Conservation (phyloP, 495 filamentous ascomycete genomes). For the Penicillium ucsense region DNA sequence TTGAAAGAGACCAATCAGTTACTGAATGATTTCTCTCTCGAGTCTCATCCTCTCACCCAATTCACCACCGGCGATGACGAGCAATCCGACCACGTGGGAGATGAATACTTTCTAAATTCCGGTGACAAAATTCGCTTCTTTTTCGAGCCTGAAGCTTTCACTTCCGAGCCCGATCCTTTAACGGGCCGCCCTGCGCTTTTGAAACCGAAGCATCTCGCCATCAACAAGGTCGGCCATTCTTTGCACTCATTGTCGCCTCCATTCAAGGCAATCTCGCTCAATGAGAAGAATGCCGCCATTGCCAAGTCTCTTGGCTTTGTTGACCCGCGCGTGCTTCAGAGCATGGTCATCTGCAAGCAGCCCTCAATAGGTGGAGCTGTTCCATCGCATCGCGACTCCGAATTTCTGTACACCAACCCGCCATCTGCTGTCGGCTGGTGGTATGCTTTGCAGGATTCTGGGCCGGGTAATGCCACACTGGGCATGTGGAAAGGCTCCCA, state of each 20-base stretch:
- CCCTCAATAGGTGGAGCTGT: slow-evolving; percentile 89
- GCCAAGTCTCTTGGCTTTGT: slow-evolving; percentile 61
- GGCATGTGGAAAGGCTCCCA: slow-evolving; percentile 78
- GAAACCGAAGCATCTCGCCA: slow-evolving; percentile 69
- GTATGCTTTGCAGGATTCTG: slow-evolving; percentile 92
- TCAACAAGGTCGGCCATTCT: slow-evolving; percentile 96
- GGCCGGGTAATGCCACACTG: slow-evolving; percentile 74
- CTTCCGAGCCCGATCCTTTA: slow-evolving; percentile 26
- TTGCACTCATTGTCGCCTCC: slow-evolving; percentile 66
- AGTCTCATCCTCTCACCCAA: slow-evolving; percentile 79
- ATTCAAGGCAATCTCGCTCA: slow-evolving; percentile 55
- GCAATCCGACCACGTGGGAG: slow-evolving; percentile 61
- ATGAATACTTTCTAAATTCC: slow-evolving; percentile 84
- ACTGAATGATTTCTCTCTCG: slow-evolving; percentile 64
- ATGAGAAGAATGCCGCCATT: slow-evolving; percentile 49
- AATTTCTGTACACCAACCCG: slow-evolving; percentile 87
- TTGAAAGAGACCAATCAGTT: slow-evolving; percentile 63
- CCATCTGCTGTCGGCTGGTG: slow-evolving; percentile 88
- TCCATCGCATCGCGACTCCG: slow-evolving; percentile 78
- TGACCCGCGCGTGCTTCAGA: slow-evolving; percentile 73
- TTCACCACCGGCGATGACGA: slow-evolving; percentile 72
- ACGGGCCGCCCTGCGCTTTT: slow-evolving; percentile 40
- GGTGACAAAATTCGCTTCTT: slow-evolving; percentile 93
- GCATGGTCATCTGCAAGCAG: slow-evolving; percentile 98
- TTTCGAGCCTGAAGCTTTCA: slow-evolving; percentile 72